Conservation (phyloP, 2,329 filamentous ascomycete genomes). For the Pseudopithomyces maydicus region DNA sequence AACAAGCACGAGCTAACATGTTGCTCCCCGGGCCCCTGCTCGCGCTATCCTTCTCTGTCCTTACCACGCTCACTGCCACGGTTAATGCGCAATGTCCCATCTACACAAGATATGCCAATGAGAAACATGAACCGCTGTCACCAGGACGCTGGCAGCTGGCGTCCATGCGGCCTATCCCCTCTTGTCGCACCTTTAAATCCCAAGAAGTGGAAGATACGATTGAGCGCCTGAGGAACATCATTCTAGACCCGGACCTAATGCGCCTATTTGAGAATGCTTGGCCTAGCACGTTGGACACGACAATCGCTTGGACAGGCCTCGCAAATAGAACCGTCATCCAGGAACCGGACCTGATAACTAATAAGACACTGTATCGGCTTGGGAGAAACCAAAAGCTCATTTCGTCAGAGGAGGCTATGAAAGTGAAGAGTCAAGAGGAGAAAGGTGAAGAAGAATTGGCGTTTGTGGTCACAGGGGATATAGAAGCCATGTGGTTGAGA, state of each 20-base stretch:
- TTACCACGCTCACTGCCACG: constrained; percentile 18
- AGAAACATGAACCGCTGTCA: constrained; percentile 49
- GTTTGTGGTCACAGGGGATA: constrained; percentile 63
- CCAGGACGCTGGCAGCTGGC: constrained; percentile 50
- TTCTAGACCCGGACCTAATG: constrained; percentile 64
- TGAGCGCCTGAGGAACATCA: constrained; percentile 38
- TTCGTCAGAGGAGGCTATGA: not conserved
- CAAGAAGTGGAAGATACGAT: constrained; percentile 49
- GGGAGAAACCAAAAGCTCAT: not conserved
- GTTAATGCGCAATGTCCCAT: constrained; percentile 48
- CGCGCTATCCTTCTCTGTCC: constrained; percentile 7
- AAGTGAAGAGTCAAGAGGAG: not conserved
- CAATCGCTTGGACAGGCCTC: constrained; percentile 69
- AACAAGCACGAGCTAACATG: constrained; percentile 7
- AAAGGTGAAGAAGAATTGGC: constrained; percentile 70
- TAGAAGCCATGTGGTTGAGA: constrained; percentile 61
- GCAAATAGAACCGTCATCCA: constrained; percentile 51
- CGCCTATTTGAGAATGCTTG: constrained; percentile 74
- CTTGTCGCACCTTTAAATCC: constrained; percentile 53
- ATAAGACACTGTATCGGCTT: not conserved
- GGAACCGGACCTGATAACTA: not conserved
- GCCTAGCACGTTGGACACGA: constrained; percentile 78
- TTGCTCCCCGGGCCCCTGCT: constrained; percentile 8
- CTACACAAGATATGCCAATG: constrained; percentile 47
- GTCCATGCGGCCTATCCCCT: constrained; percentile 49